Conservation (phyloP, 257 asterid genomes). For the Solanum etuberosum region DNA sequence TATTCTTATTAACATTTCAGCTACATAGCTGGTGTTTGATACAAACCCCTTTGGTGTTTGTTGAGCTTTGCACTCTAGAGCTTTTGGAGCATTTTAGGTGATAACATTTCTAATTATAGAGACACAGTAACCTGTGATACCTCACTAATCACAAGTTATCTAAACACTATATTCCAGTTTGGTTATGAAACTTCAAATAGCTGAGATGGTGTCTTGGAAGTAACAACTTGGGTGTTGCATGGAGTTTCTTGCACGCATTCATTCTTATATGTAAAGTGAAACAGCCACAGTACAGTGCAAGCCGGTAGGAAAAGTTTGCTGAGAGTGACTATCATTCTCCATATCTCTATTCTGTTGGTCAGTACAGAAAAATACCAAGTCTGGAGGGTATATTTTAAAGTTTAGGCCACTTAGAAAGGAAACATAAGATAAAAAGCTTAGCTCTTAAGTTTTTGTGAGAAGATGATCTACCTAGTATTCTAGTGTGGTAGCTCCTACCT, state of each 20-base stretch:
- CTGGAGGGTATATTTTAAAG: neutral
- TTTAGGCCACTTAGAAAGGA: neutral
- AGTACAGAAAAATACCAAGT: neutral
- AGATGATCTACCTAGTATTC: neutral
- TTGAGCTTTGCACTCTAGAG: neutral
- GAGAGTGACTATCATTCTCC: neutral
- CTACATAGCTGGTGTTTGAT: neutral
- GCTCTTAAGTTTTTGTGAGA: neutral
- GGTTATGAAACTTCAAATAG: neutral
- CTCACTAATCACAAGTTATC: neutral
- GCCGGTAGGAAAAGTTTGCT: neutral
- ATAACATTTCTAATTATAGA: neutral
- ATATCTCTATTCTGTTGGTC: neutral
- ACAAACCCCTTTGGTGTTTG: neutral
- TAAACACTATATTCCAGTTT: neutral
- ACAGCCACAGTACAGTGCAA: neutral
- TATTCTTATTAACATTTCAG: neutral
- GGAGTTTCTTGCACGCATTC: neutral
- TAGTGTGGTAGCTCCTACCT: neutral
- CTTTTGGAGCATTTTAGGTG: neutral
- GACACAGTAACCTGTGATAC: neutral
- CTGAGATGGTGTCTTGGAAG: neutral
- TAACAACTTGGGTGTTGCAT: neutral
- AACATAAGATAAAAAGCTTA: neutral
- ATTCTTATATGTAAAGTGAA: neutral